Evolutionary conservation across 495 filamentous ascomycete genomes (phyloP).

Genomic region (Penicillium goetzii): DNA sequence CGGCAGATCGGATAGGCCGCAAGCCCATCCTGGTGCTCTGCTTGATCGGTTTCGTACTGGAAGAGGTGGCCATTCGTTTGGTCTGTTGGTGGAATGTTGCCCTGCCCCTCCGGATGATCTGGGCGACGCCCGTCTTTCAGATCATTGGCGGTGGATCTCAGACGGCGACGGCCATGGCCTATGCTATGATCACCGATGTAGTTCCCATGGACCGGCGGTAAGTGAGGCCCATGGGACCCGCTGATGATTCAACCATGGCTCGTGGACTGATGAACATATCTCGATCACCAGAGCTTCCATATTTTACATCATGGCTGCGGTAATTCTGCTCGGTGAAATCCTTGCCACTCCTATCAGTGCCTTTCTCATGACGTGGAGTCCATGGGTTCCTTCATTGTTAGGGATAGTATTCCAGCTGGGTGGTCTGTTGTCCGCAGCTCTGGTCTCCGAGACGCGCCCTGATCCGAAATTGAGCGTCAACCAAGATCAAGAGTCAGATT

Average conservation of each 20-base stretch:
- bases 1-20: constrained; percentile 3
- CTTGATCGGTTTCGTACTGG: not conserved
- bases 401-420: not conserved
- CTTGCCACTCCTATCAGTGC: constrained; percentile 1
- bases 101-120: not conserved
- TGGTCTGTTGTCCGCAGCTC: not conserved
- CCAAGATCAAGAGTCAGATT: not conserved
- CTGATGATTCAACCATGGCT: not conserved
- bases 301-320: not conserved
- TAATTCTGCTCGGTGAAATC: not conserved
- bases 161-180: constrained; percentile 1
- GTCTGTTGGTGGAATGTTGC: constrained; percentile 5
- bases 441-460: not conserved
- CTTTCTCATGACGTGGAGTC: constrained; percentile 3
- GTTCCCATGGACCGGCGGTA: constrained; percentile 4
- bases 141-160: constrained; percentile 1
- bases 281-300: not conserved
- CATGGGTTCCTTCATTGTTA: constrained; percentile 3
- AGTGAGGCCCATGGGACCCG: not conserved
- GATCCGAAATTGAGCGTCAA: not conserved
- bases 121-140: constrained; percentile 3
- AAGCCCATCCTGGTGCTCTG: constrained; percentile 4
- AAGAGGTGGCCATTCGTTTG: not conserved
- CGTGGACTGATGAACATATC: not conserved
- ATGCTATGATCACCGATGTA: constrained; percentile 6